Evolutionary conservation across 2,329 filamentous ascomycete species (phyloP).

Genomic region (Trichophyton mentagrophytes): DNA sequence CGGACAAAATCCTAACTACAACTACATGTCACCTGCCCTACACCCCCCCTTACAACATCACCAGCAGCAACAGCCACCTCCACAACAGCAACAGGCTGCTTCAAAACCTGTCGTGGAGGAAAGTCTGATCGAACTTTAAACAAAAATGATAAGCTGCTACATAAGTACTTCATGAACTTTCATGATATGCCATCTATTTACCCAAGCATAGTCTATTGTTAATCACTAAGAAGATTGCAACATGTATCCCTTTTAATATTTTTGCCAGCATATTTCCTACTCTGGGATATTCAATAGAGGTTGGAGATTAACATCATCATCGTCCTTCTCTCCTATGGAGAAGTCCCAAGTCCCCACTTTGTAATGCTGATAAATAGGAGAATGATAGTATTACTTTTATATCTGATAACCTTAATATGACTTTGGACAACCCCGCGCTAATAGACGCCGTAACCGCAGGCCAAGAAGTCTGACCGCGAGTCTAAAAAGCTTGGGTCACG

Average conservation of each 20-base stretch:
- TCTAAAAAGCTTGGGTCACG: too few species aligned
- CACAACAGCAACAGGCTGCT: slow-evolving; percentile 45
- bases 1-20: slow-evolving; percentile 3
- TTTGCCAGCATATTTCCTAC: not conserved
- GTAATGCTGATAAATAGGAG: too few species aligned
- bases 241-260: not conserved
- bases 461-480: too few species aligned
- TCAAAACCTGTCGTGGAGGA: slow-evolving; percentile 51
- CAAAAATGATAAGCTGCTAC: not conserved
- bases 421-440: too few species aligned
- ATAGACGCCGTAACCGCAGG: too few species aligned
- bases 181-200: not conserved
- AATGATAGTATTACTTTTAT: too few species aligned
- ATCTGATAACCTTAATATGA: too few species aligned
- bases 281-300: not conserved
- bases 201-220: not conserved
- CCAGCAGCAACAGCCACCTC: slow-evolving; percentile 36
- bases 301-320: not conserved
- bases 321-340: not conserved
- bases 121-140: slow-evolving; percentile 63
- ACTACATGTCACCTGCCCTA: not conserved
- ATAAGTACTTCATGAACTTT: not conserved
- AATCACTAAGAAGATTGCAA: not conserved
- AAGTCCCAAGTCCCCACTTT: too few species aligned
- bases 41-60: slow-evolving; percentile 39